Evolutionary conservation across 2,329 filamentous ascomycete species (phyloP).

Genomic region (Apiospora marii): DNA sequence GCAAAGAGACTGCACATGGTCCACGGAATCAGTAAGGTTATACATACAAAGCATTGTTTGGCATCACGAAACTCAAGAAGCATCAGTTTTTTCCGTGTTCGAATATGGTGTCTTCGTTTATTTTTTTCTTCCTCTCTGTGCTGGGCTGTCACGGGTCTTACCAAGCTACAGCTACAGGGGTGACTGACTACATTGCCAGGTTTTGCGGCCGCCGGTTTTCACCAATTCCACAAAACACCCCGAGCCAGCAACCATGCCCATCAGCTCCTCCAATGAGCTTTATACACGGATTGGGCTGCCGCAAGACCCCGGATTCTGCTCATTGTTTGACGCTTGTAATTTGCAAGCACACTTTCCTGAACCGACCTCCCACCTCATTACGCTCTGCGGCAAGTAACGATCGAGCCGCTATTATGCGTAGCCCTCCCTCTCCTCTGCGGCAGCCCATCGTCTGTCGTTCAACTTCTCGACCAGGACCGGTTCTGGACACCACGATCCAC

Average conservation of each 20-base stretch:
- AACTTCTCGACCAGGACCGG: constrained; percentile 4
- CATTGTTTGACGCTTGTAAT: neutral
- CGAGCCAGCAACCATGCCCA: neutral
- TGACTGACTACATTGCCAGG: neutral
- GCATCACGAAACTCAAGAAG: neutral
- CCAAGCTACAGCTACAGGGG: neutral
- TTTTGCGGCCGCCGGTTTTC: neutral
- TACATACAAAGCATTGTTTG: neutral
- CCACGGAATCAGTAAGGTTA: too few species aligned
- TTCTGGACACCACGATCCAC: constrained; percentile 11
- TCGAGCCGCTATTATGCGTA: neutral
- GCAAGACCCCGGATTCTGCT: neutral
- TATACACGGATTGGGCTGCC: constrained; percentile 7
- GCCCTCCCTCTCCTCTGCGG: neutral
- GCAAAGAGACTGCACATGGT: neutral
- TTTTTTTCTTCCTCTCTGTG: constrained; percentile 2
- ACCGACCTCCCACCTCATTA: neutral
- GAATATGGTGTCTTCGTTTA: constrained; percentile 12
- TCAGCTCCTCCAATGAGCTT: constrained; percentile 3
- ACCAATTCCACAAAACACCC: neutral
- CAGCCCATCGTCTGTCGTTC: neutral
- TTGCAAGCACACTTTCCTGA: neutral
- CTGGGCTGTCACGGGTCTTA: neutral
- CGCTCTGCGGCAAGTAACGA: neutral
- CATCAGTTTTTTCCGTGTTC: neutral